Evolutionary conservation across 495 filamentous ascomycete genomes (phyloP), one percentile per base, ranked within the genome.

Genomic region (Neurospora terricola): DNA sequence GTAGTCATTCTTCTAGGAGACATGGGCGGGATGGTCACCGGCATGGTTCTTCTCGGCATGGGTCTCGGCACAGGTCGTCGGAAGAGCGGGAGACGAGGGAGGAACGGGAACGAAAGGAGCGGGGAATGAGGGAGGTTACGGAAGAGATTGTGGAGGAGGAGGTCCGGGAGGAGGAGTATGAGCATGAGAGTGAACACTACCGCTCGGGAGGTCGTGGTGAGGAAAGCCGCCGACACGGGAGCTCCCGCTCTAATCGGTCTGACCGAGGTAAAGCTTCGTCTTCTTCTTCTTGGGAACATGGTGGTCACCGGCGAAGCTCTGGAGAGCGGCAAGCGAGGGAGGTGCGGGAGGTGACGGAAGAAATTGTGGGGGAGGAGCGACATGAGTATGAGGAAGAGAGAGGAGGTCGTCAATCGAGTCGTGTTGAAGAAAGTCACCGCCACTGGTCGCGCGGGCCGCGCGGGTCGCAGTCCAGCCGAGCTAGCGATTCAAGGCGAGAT

Each of bases 141-240:
- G 0, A 93, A 96, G 14, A 91, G 75, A 71, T 98, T 89, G 76
- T 98, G 97, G 76, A 90, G 93, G 18, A 94, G 73, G 5, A 76
- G 27, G 40, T 95, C 94, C 0, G 92, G 91, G 81, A 97, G 96
- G 14, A 34, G 54, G 48, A 62, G 23, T n/a, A 48, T 48, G n/a
- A 48, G 43, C 54, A 62, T 62, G 54, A 30, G 54, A 62, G 11
- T 12, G 54, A 23, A 30, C 23, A 30, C 5, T 27, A 16, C 30
- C 54, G 8, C 54, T 62, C 23, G 5, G 54, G 54, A 7, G 54
- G 54, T 14, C 48, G 48, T 14, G 23, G 27, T 4, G 48, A 59
- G 21, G 48, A 30, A 7, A 30, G 48, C 27, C 12, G 14, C 27
- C 12, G 54, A 18, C 27, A 30, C 2, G 27, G 27, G 23, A 30